Base-by-base conservation (phyloP, 768 basidiomycete species). In the Zangia roseola region DNA sequence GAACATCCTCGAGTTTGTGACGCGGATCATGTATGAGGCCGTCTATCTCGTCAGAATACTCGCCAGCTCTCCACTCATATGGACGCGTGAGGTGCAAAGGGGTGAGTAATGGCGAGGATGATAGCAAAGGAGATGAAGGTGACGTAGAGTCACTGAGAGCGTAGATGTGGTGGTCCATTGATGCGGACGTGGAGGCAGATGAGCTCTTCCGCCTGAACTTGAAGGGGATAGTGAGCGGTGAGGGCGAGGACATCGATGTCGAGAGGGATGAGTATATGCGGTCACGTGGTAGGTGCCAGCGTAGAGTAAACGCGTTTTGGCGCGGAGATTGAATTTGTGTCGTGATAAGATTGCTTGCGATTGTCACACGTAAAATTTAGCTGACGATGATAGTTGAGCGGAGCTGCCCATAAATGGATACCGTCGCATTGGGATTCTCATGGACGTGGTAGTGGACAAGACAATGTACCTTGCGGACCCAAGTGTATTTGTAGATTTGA, bases 231-330 rank as follows among this genome's bases (percentile, higher is more conserved):
- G 47, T 17, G 28, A 41, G 51, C 26, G 56, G 49, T 17, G 55
- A 48, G 23, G 42, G 20, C 16, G 44, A 59, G 46, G 54, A 59
- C 65, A 67, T 67, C 48, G 65, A 52, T 36, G 65, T 69, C 56
- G 53, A 42, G 40, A 20, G 55, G 25, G 43, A 59, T 65, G 56
- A 54, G 49, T 47, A 45, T 63, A 67, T 68, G 61, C 50, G 51
- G 56, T 67, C 66, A 67, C 65, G 66, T 69, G 68, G 31, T 1
- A 20, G 19, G 10, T 28, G 28, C 47, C 20, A 48, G 50, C 51
- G 38, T 19, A 40, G 12, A 48, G 55, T 67, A 52, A 67, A 69
- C 66, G 68, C 65, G 65, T 61, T 69, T 67, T 69, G 42, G 48
- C 16, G 60, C 65, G 65, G 65, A 67, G 65, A 62, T 52, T 52